Conservation (phyloP, 371 early-diverging fungal genomes). For the Mucor mucedo region DNA sequence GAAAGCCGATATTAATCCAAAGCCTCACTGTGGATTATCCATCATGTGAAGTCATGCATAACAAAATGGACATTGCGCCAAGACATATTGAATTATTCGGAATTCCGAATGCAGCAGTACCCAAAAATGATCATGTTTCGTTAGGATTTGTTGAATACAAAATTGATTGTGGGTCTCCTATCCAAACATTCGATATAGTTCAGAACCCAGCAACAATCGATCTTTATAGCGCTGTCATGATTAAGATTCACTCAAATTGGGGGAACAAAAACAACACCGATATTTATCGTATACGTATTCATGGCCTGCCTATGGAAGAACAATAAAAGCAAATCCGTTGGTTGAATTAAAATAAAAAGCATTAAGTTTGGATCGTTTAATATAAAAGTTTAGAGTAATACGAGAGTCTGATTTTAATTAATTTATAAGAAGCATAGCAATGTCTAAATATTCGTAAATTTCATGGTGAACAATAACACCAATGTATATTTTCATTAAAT, state of each 20-base stretch:
- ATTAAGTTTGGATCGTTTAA: too few relatives aligned
- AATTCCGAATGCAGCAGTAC: background rate
- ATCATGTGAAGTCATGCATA: background rate
- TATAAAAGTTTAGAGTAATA: too few relatives aligned
- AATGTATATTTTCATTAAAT: too few relatives aligned
- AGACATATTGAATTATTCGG: conserved; percentile 16
- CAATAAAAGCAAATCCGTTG: too few relatives aligned
- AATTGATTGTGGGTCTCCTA: conserved; percentile 14
- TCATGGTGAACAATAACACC: too few relatives aligned
- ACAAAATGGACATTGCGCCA: conserved; percentile 13
- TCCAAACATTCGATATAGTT: conserved; percentile 40
- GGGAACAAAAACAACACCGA: conserved; percentile 77
- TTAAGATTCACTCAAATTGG: conserved; percentile 72
- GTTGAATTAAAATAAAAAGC: too few relatives aligned
- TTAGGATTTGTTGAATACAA: conserved; percentile 25
- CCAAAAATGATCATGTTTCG: background rate
- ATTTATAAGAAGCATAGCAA: too few relatives aligned
- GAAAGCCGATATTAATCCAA: conserved; percentile 13
- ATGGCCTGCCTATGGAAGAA: conserved; percentile 42
- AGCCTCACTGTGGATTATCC: conserved; percentile 23
- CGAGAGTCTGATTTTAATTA: too few relatives aligned
- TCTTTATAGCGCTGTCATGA: conserved; percentile 35
- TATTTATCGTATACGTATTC: conserved; percentile 78
- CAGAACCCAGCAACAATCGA: background rate
- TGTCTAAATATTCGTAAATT: too few relatives aligned